Conservation (phyloP, 257 asterid species). For the Cynanchum wilfordii region DNA sequence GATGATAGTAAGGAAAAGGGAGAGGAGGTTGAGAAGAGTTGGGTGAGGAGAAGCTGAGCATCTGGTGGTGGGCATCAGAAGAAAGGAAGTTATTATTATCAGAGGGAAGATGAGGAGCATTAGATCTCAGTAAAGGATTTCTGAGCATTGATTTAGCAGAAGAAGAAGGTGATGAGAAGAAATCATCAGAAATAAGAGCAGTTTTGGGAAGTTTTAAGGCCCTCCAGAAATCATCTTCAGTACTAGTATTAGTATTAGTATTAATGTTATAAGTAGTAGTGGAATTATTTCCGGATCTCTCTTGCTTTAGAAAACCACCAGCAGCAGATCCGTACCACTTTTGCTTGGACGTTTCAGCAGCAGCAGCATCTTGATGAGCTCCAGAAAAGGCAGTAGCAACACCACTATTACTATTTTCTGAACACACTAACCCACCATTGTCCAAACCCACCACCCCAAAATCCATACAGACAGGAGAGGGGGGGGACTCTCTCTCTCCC, state of each 20-base stretch:
- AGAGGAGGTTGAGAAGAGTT: constrained; percentile 30
- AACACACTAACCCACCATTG: constrained; percentile 29
- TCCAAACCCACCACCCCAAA: constrained; percentile 63
- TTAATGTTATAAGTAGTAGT: too few species aligned
- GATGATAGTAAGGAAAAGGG: constrained; percentile 43
- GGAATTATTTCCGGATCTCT: constrained; percentile 21
- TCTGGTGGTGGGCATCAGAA: constrained; percentile 59
- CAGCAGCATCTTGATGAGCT: constrained; percentile 15
- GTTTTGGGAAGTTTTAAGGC: constrained; percentile 47
- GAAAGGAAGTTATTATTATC: constrained; percentile 5
- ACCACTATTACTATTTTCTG: constrained; percentile 18
- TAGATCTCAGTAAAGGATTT: constrained; percentile 41
- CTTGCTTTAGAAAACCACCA: constrained; percentile 52
- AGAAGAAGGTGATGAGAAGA: neutral
- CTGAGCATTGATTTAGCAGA: constrained; percentile 29
- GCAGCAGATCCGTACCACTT: constrained; percentile 56
- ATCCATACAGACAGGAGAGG: constrained; percentile 42
- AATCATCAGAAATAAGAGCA: constrained; percentile 23
- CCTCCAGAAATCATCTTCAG: constrained; percentile 48
- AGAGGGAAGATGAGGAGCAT: neutral
- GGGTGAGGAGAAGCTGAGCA: constrained; percentile 87
- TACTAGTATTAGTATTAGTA: neutral
- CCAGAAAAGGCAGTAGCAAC: constrained; percentile 11
- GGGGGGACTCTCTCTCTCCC: neutral
- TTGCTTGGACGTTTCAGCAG: constrained; percentile 20